A percentile compares a stretch with the other conserved stretches of the same genome.
phyloP scores from a whole-genome alignment of 108 stramenopile genomes.

The Bacterosira constricta region DNA sequence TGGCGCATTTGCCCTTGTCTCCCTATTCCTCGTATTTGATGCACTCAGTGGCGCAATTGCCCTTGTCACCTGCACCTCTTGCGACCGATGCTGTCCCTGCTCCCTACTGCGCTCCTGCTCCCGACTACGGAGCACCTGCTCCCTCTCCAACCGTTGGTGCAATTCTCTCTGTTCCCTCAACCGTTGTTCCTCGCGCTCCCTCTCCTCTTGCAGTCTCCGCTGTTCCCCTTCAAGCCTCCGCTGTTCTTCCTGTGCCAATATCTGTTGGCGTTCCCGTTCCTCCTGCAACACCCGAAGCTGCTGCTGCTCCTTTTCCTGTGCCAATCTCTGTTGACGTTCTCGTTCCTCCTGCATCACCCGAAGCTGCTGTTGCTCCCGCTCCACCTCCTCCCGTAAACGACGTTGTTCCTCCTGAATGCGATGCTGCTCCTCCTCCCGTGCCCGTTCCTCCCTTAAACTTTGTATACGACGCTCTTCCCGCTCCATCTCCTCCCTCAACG shows the following conservation, averaged over 20 bases:
- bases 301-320: conserved; percentile 1
- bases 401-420: conserved; percentile 24
- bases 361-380: conserved; percentile 4
- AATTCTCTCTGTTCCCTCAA: background rate
- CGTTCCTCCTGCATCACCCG: conserved; percentile 21
- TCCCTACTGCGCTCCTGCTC: background rate
- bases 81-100: background rate
- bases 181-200: background rate
- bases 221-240: background rate
- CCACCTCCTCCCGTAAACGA: conserved; percentile 8
- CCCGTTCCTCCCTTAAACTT: conserved; percentile 1
- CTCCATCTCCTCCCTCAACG: background rate
- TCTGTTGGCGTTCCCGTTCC: background rate
- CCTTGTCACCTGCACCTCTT: background rate
- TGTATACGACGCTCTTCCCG: background rate
- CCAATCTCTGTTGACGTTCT: conserved; percentile 12
- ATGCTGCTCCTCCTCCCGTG: conserved; percentile 20
- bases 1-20: background rate
- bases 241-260: background rate
- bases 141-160: background rate
- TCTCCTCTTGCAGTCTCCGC: background rate
- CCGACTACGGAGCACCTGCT: background rate
- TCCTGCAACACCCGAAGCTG: background rate
- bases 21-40: background rate
- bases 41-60: background rate